These are phyloP conservation scores for Fusarium ambrosium DNA, from an alignment of 2,329 filamentous ascomycete species.

Conservation along the genomic window DNA sequence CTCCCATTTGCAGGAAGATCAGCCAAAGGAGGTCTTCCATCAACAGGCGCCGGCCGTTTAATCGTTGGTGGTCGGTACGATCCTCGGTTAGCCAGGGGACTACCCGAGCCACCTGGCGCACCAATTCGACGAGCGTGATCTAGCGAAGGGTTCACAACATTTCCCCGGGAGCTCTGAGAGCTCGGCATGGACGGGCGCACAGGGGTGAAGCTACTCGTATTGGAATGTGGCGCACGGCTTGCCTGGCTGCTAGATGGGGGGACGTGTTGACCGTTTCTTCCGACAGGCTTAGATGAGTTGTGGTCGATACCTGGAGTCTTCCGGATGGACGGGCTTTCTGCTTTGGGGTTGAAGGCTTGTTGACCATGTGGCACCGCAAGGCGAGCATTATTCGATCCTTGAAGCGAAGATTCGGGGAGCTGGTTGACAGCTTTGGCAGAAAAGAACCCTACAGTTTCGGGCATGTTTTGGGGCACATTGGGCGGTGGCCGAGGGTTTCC, in stretches of 20 bases:
- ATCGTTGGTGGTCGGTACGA: constrained; percentile 72
- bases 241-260: constrained; percentile 54
- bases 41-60: constrained; percentile 61
- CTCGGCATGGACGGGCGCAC: constrained; percentile 48
- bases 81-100: constrained; percentile 70
- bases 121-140: constrained; percentile 71
- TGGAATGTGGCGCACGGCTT: constrained; percentile 33
- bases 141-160: constrained; percentile 66
- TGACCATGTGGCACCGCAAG: constrained; percentile 59
- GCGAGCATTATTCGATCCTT: constrained; percentile 55
- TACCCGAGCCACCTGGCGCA: constrained; percentile 66
- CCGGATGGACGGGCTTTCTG: constrained; percentile 86
- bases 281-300: constrained; percentile 79
- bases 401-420: constrained; percentile 60
- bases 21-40: constrained; percentile 61
- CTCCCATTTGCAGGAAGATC: constrained; percentile 64
- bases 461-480: constrained; percentile 41
- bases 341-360: constrained; percentile 78
- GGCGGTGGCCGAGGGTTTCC: constrained; percentile 50
- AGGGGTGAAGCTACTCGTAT: constrained; percentile 48
- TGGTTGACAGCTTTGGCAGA: constrained; percentile 76
- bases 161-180: constrained; percentile 52
- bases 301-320: constrained; percentile 92
- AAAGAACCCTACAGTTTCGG: constrained; percentile 73
- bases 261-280: constrained; percentile 67